phyloP scores from a whole-genome alignment of 371 early-diverging fungal genomes.

The Mortierella sp. region DNA sequence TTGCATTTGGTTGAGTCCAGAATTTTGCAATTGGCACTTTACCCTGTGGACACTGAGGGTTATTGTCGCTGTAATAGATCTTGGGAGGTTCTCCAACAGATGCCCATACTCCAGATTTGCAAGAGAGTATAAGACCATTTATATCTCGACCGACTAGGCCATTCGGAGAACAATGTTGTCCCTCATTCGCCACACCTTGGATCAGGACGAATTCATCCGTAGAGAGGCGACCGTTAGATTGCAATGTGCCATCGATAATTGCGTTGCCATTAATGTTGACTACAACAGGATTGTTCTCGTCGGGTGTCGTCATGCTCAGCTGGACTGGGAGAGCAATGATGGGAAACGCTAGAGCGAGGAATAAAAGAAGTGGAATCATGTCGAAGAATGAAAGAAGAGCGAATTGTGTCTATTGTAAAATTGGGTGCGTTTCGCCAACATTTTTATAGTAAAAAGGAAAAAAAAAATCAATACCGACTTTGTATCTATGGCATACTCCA shows the following conservation, averaged over 20 bases:
- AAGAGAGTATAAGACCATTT: conserved; percentile 18
- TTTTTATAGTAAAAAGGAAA: neutral
- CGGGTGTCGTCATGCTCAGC: neutral
- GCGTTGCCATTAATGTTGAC: neutral
- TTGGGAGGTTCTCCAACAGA: neutral
- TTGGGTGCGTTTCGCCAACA: too few species aligned
- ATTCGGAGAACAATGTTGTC: conserved; percentile 10
- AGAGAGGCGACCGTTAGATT: conserved; percentile 9
- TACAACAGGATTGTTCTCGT: neutral
- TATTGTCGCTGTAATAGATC: conserved; percentile 1
- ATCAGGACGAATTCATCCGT: conserved; percentile 25
- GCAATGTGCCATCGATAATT: conserved; percentile 8
- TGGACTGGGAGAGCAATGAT: neutral
- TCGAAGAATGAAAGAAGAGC: too few species aligned
- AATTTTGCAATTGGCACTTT: conserved; percentile 4
- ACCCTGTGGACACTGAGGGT: neutral
- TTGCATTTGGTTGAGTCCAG: neutral
- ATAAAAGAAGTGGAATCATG: neutral
- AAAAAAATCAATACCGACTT: too few species aligned
- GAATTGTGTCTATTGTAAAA: too few species aligned
- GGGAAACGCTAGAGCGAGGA: neutral
- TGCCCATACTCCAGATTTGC: conserved; percentile 13
- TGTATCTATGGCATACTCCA: too few species aligned
- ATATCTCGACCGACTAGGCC: conserved; percentile 21
- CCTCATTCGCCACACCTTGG: conserved; percentile 13